phyloP scores from a whole-genome alignment of 768 basidiomycete genomes.

The Lactarius sp. region DNA sequence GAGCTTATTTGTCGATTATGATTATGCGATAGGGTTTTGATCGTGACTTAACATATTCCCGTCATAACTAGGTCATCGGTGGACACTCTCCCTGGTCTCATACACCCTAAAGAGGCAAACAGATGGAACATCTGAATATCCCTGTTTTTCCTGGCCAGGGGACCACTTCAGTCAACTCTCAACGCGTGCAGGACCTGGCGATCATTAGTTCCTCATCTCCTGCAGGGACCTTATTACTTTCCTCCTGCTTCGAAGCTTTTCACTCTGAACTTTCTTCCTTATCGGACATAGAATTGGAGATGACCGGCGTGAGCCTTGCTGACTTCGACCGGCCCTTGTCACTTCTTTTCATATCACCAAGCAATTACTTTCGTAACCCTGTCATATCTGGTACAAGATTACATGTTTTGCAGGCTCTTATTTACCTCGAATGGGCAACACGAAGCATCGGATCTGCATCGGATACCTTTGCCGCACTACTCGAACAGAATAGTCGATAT shows the following conservation, averaged over 20 bases:
- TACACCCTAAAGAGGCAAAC: neutral
- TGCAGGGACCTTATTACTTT: conserved; percentile 41
- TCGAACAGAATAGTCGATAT: conserved; percentile 35
- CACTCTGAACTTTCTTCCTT: conserved; percentile 45
- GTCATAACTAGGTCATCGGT: neutral
- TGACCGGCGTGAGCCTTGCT: conserved; percentile 33
- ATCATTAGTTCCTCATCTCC: conserved; percentile 40
- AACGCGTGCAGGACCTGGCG: conserved; percentile 36
- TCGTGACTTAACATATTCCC: neutral
- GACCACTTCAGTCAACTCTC: conserved; percentile 33
- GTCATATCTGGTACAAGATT: conserved; percentile 46
- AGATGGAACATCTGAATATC: conserved; percentile 30
- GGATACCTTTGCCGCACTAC: conserved; percentile 29
- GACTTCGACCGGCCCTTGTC: conserved; percentile 42
- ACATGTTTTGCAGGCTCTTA: conserved; percentile 48
- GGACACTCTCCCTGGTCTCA: neutral
- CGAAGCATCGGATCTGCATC: conserved; percentile 8
- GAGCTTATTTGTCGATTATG: neutral
- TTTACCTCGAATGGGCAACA: conserved; percentile 46
- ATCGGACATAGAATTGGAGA: conserved; percentile 34
- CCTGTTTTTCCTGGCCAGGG: conserved; percentile 60
- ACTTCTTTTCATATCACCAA: conserved; percentile 37
- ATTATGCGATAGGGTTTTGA: neutral
- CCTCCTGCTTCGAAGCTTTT: conserved; percentile 49
- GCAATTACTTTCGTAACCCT: conserved; percentile 41